These are phyloP conservation scores for Nannochloropsis limnetica DNA, from an alignment of 352 stramenopile species.

Conservation along the genomic window DNA sequence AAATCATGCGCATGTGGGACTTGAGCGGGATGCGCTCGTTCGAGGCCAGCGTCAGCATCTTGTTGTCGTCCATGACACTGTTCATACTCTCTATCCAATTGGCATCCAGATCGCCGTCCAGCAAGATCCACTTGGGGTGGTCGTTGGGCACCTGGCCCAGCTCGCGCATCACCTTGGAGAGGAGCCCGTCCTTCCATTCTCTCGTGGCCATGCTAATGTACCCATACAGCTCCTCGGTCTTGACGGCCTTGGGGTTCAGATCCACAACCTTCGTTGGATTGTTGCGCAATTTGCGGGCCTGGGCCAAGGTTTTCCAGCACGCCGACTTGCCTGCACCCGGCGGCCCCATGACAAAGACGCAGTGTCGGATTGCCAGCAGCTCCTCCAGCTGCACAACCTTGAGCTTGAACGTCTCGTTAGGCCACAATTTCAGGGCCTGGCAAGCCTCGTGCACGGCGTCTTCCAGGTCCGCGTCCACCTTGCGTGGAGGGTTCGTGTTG, in stretches of 20 bases:
- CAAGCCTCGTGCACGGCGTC: constrained; percentile 77
- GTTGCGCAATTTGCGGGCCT: constrained; percentile 62
- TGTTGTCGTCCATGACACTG: constrained; percentile 92
- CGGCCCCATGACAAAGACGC: constrained; percentile 89
- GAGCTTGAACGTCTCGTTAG: constrained; percentile 78
- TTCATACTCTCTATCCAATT: constrained; percentile 97
- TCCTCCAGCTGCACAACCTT: constrained; percentile 90
- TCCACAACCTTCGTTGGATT: constrained; percentile 61
- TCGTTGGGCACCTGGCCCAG: constrained; percentile 75
- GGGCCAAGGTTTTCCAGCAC: constrained; percentile 82
- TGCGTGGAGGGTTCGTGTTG: constrained; percentile 76
- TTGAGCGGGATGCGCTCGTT: constrained; percentile 93
- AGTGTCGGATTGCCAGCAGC: constrained; percentile 84
- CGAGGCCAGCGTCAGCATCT: constrained; percentile 86
- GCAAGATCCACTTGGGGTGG: constrained; percentile 91
- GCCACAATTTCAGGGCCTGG: constrained; percentile 71
- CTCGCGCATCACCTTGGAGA: constrained; percentile 88
- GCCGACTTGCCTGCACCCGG: constrained; percentile 83
- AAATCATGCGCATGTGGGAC: constrained; percentile 91
- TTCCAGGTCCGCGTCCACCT: constrained; percentile 80
- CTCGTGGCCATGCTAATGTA: constrained; percentile 85
- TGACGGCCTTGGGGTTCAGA: constrained; percentile 88
- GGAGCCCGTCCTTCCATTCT: constrained; percentile 88
- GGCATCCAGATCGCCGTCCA: constrained; percentile 90
- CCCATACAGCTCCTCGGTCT: constrained; percentile 86